Percentiles rank a stretch among this genome's conserved stretches.
Evolutionary conservation across 1,284 basidiomycete species (phyloP).

Genomic region (Austroboletus novae-zelandiae): DNA sequence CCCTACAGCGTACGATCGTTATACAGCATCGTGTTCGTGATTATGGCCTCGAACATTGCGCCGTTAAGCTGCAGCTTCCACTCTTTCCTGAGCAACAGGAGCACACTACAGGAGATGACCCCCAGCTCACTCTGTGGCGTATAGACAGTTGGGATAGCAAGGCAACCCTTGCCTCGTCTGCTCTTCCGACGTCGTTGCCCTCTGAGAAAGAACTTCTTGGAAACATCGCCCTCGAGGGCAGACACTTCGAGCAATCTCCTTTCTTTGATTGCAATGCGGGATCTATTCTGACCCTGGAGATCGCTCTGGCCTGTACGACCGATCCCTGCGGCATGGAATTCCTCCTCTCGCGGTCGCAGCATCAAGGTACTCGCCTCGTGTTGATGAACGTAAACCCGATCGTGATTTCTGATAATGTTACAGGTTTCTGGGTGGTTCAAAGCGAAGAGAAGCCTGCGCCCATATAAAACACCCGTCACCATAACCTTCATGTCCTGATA

Average conservation of each 20-base stretch:
- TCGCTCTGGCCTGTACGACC: conserved; percentile 18
- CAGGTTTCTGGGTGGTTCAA: conserved; percentile 23
- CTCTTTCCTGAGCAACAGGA: background rate
- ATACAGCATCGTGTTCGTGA: conserved; percentile 24
- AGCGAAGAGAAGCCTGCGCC: conserved; percentile 10
- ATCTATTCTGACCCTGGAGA: conserved; percentile 22
- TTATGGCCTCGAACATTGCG: conserved; percentile 21
- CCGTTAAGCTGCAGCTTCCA: conserved; percentile 13
- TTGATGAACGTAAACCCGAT: background rate
- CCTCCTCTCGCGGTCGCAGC: conserved; percentile 11
- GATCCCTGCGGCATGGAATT: conserved; percentile 28
- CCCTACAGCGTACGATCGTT: conserved; percentile 16
- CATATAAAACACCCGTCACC: background rate
- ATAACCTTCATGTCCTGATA: background rate
- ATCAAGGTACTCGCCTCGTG: conserved; percentile 16
- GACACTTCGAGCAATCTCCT: conserved; percentile 6
- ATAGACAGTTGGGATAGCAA: conserved; percentile 8
- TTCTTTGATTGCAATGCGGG: conserved; percentile 13
- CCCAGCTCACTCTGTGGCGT: conserved; percentile 20
- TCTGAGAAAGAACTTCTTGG: conserved; percentile 15
- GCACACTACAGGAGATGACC: conserved; percentile 13
- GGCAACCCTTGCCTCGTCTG: conserved; percentile 7
- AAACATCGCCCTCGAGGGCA: conserved; percentile 15
- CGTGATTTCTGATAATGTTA: background rate
- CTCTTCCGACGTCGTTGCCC: conserved; percentile 11